A percentile compares a stretch with the other conserved stretches of the same genome.
Evolutionary conservation across 1,139 yeast species (phyloP).

Genomic region (Yarrowia galli): DNA sequence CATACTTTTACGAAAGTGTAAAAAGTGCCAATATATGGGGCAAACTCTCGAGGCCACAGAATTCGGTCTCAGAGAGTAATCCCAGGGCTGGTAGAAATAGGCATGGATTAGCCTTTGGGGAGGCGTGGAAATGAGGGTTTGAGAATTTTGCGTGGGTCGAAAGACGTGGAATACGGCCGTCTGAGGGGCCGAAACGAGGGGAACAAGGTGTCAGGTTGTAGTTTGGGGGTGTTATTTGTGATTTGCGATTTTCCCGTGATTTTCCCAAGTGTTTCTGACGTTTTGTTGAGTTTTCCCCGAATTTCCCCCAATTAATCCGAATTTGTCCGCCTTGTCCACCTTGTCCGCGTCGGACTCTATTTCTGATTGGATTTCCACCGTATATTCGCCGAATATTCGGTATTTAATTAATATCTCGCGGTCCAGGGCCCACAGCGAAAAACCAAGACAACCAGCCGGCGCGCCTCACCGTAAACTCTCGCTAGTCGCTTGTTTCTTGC

Average conservation of each 20-base stretch:
- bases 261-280: too few species aligned
- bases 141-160: conserved; percentile 13
- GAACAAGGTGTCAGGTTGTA: neutral
- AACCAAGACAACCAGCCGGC: neutral
- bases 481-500: neutral
- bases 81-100: conserved; percentile 33
- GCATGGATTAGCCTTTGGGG: conserved; percentile 23
- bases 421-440: neutral
- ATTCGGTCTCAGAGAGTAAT: conserved; percentile 12
- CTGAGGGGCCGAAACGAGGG: neutral
- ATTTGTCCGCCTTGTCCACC: neutral
- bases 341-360: neutral
- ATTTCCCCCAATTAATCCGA: too few species aligned
- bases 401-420: neutral
- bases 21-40: conserved; percentile 36
- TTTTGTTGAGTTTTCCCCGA: too few species aligned
- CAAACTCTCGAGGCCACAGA: neutral
- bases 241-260: too few species aligned
- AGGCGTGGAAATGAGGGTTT: neutral
- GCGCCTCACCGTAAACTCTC: neutral
- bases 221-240: neutral
- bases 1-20: conserved; percentile 32
- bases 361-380: neutral
- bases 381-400: neutral
- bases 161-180: neutral